Base-by-base conservation (phyloP, 352 stramenopile genomes). In the Albugo laibachii region DNA sequence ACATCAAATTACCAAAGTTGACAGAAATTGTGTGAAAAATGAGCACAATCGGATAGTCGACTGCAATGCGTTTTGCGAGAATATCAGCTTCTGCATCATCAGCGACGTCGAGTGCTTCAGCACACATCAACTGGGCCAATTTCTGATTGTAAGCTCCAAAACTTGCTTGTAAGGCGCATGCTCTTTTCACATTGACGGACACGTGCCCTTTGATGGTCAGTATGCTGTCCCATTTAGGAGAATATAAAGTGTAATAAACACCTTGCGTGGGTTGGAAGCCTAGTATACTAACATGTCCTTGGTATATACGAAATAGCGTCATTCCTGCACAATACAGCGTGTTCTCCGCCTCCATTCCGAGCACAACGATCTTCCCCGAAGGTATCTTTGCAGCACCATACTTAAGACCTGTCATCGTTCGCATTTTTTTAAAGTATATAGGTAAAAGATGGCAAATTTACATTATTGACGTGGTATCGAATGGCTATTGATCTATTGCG, bases 181-280 rank as follows among this genome's bases (percentile, higher is more conserved):
- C 8, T 45, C 62, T 61, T 2, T 55, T 61, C 50, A 48, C 52
- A 20, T 53, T 27, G 5, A n/a, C 65, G 20, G 55, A 70, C 31
- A 48, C 58, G 19, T 47, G 39, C 13, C 48, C 63, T 13, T 60
- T 15, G n/a, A 92, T 66, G 37, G 79, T 67, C 19, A 87, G 47
- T 16, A 88, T 36, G 34, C 63, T 82, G 51, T 58, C 83, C 78
- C 78, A 92, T 49, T 83, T 83, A 39, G 78, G 78, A 49, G 78
- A 88, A 50, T 82, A 69, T 35, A 92, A 53, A 18, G 77, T 65
- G 55, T 73, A 87, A 61, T 92, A 92, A 21, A 70, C 67, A 24
- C 73, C 75, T 14, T 72, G 49, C 19, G 67, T 59, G n/a, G 69
- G 72, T 14, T 54, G 63, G 51, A 77, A 92, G 45, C 78, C 78